Base-by-base conservation (phyloP, 108 stramenopile species). In the Cyclotella baltica region DNA sequence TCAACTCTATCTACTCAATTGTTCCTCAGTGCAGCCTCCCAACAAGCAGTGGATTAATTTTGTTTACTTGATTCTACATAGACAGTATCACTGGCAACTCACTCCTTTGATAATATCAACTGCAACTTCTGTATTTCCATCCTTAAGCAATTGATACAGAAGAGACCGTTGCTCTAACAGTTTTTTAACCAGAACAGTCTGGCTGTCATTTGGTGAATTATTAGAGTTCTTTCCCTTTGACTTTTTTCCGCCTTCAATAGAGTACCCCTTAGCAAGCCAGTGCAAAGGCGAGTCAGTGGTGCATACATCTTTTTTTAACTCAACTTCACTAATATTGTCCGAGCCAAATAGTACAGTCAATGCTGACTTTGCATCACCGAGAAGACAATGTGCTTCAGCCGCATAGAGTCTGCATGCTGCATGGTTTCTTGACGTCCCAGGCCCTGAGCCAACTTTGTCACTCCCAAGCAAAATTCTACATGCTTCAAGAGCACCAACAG, bases 361-460 rank as follows among this genome's bases (percentile, higher is more conserved):
- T 13, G 87, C 86, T 6, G 59, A 63, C 3, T 66, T 46, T 2
- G 86, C 37, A 58, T 86, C 76, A 29, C 86, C 90, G 34, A 91
- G 35, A 47, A 38, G 50, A 68, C 85, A 83, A 8, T 67, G 63
- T 6, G 92, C 90, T 74, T 93, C 92, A 13, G 86, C 78, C 13
- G 86, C 88, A 58, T 93, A 93, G 68, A 93, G 80, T 16, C 86
- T 83, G 0, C 86, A 87, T 13, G 88, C 90, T 4, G 90, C 88
- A 33, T 48, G 57, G 22, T 43, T 72, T n/a, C 70, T 46, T 59
- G 80, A 33, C 75, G 87, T 28, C 58, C 47, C 63, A 30, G 50
- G 4, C 22, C 65, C 48, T 31, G 23, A 16, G 35, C 11, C 50
- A 64, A 35, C 16, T 0, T 34, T 15, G 36, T 73, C 27, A 46